Evolutionary conservation across 768 basidiomycete species (phyloP).

Genomic region (Dioszegia crocea): DNA sequence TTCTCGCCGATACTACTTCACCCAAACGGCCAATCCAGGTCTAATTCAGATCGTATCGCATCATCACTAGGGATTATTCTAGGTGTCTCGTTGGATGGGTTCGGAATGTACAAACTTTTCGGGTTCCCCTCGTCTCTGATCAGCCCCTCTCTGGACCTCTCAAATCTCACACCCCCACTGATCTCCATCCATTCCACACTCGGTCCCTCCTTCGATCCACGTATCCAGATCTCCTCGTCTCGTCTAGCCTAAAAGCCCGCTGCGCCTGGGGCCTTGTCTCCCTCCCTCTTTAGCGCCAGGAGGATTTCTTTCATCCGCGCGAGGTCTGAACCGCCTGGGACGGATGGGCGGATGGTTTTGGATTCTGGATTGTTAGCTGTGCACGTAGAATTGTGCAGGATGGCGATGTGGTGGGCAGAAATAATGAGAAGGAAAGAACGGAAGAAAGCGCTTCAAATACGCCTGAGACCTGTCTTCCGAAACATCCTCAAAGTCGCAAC

Average conservation of each 20-base stretch:
- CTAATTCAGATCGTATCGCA: too few relatives aligned
- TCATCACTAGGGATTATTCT: too few relatives aligned
- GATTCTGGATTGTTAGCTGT: constrained; percentile 55
- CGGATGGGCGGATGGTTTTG: constrained; percentile 85
- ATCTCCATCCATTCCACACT: background rate
- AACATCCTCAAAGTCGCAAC: too few relatives aligned
- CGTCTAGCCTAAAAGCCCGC: constrained; percentile 66
- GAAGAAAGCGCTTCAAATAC: background rate
- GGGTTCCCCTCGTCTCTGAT: too few relatives aligned
- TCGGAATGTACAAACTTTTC: too few relatives aligned
- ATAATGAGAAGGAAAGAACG: background rate
- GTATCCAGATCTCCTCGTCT: too few relatives aligned
- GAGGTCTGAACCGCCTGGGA: constrained; percentile 82
- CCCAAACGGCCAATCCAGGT: too few relatives aligned
- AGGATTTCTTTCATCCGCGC: constrained; percentile 88
- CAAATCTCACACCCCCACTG: background rate
- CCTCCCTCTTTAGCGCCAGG: constrained; percentile 80
- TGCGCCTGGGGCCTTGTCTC: constrained; percentile 84
- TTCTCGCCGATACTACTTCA: too few relatives aligned
- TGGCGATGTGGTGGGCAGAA: background rate
- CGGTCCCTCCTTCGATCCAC: background rate
- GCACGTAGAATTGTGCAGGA: background rate
- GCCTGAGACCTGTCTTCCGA: too few relatives aligned
- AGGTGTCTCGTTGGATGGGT: too few relatives aligned
- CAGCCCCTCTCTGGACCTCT: too few relatives aligned